A percentile compares a stretch with the other conserved stretches of the same genome.
phyloP scores from a whole-genome alignment of 2,329 filamentous ascomycete genomes.

The Plenodomus lindquistii region DNA sequence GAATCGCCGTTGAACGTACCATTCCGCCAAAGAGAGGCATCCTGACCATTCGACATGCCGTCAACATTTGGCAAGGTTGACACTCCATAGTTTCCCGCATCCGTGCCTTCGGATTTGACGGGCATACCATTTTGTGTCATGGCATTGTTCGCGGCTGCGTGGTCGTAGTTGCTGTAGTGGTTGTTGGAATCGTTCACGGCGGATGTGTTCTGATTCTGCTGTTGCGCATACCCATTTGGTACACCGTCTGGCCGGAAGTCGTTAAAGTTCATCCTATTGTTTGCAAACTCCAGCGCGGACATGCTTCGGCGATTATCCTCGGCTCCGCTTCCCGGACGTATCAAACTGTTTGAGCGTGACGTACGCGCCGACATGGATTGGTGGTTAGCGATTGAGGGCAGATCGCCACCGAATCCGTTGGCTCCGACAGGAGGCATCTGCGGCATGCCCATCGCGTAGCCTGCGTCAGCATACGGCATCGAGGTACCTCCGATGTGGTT shows the following conservation, averaged over 20 bases:
- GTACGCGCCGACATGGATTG: conserved; percentile 53
- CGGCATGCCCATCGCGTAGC: conserved; percentile 41
- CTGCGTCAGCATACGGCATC: conserved; percentile 38
- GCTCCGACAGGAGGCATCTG: conserved; percentile 38
- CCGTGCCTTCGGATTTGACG: conserved; percentile 38
- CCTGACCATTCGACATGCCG: conserved; percentile 41
- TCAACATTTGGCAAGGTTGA: conserved; percentile 42
- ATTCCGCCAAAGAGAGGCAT: conserved; percentile 49
- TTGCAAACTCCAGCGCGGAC: conserved; percentile 40
- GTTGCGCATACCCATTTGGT: conserved; percentile 28
- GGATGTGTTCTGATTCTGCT: conserved; percentile 30
- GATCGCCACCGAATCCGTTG: conserved; percentile 42
- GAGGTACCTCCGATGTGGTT: conserved; percentile 40
- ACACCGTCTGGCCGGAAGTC: conserved; percentile 41
- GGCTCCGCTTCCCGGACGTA: conserved; percentile 45
- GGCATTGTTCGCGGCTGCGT: conserved; percentile 33
- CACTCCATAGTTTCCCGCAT: conserved; percentile 36
- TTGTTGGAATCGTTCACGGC: conserved; percentile 16
- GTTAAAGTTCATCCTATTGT: conserved; percentile 40
- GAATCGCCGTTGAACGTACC: conserved; percentile 47
- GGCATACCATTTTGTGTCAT: conserved; percentile 42
- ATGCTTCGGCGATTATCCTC: conserved; percentile 44
- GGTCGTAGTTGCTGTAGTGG: conserved; percentile 40
- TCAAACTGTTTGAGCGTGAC: conserved; percentile 55
- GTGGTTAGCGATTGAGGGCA: conserved; percentile 45